phyloP scores from a whole-genome alignment of 139 green algal species.

The Chlamydomonas eustigma region DNA sequence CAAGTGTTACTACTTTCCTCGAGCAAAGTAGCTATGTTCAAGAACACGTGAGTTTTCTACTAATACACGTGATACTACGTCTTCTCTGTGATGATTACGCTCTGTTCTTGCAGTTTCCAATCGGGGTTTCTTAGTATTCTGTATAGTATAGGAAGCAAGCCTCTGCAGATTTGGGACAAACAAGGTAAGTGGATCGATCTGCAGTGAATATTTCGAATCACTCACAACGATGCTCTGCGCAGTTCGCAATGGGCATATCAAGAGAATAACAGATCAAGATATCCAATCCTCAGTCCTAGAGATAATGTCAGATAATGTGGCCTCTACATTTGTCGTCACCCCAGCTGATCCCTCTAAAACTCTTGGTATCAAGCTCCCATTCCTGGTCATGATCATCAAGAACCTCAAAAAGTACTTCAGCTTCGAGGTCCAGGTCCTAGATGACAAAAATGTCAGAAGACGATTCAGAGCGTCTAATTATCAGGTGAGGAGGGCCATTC shows the following conservation, averaged over 20 bases:
- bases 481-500: no score
- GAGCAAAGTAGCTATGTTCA: background rate
- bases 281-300: constrained; percentile 94
- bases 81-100: background rate
- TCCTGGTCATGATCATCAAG: constrained; percentile 93
- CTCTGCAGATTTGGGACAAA: constrained; percentile 92
- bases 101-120: constrained; percentile 46
- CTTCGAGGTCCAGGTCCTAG: constrained; percentile 96
- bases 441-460: constrained; percentile 97
- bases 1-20: background rate
- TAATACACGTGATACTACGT: background rate
- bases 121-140: constrained; percentile 90
- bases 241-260: constrained; percentile 90
- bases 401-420: constrained; percentile 96
- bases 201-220: background rate
- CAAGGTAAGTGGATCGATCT: constrained; percentile 57
- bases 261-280: constrained; percentile 93
- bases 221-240: background rate
- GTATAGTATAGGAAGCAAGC: constrained; percentile 94
- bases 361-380: constrained; percentile 96
- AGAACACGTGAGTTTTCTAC: background rate
- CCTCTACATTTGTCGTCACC: constrained; percentile 83
- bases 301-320: constrained; percentile 87
- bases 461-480: constrained; percentile 97
- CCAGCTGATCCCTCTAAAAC: constrained; percentile 83